Conservation (phyloP, 495 filamentous ascomycete species). For the Talaromyces wortmannii region DNA sequence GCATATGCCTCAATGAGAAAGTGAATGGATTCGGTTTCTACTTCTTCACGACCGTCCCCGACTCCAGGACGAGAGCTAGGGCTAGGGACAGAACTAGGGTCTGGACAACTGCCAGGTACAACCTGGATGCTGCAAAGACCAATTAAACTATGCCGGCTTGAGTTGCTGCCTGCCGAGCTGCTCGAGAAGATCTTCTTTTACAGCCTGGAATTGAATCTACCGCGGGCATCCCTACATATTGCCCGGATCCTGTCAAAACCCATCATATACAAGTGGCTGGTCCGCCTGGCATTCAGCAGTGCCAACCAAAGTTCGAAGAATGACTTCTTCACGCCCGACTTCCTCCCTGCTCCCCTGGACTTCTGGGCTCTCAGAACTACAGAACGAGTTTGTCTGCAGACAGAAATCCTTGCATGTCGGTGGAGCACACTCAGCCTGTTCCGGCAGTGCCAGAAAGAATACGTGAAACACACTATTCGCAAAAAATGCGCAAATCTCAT, state of each 20-base stretch:
- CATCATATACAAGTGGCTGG: constrained; percentile 35
- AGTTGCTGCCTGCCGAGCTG: constrained; percentile 45
- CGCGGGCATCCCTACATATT: constrained; percentile 32
- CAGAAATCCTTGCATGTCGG: constrained; percentile 26
- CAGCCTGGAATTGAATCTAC: constrained; percentile 43
- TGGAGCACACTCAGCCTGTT: constrained; percentile 40
- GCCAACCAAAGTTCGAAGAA: constrained; percentile 19
- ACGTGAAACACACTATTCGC: constrained; percentile 23
- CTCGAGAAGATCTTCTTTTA: constrained; percentile 45
- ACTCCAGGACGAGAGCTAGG: background rate
- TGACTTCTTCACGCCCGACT: constrained; percentile 29
- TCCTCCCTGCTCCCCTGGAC: constrained; percentile 27
- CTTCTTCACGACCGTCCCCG: background rate
- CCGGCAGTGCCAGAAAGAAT: constrained; percentile 31
- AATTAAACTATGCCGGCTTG: constrained; percentile 17
- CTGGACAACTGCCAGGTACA: background rate
- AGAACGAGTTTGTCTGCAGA: constrained; percentile 22
- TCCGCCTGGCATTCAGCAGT: constrained; percentile 35
- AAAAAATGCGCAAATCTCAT: constrained; percentile 17
- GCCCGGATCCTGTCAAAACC: constrained; percentile 25
- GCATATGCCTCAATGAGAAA: background rate
- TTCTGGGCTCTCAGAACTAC: constrained; percentile 18
- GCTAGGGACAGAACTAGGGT: background rate
- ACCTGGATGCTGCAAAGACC: background rate
- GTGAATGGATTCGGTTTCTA: background rate